phyloP scores from a whole-genome alignment of 139 green algal genomes.

The Raphidocelis subcapitata region DNA sequence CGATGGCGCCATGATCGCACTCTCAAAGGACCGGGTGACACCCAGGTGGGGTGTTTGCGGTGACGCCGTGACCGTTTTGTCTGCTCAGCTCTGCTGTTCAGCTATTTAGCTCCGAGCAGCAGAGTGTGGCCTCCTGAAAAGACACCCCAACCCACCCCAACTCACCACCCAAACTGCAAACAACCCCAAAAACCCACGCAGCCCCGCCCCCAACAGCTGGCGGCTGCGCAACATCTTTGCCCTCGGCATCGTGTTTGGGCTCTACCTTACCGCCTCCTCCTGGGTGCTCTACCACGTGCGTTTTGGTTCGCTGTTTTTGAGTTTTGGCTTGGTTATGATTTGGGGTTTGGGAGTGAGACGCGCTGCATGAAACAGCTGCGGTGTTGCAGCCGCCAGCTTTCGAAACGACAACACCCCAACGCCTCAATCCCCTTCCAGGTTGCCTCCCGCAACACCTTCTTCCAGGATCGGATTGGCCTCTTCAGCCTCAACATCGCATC shows the following conservation, averaged over 20 bases:
- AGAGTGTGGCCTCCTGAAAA: too few species aligned
- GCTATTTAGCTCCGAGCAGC: too few species aligned
- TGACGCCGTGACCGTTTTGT: too few species aligned
- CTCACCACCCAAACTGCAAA: too few species aligned
- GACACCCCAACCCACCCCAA: too few species aligned
- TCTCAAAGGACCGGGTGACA: slow-evolving; percentile 76
- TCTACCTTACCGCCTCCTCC: slow-evolving; percentile 77
- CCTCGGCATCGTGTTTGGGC: slow-evolving; percentile 74
- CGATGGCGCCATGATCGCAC: slow-evolving; percentile 86
- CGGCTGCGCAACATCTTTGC: slow-evolving; percentile 78
- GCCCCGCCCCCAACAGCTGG: slow-evolving; percentile 68
- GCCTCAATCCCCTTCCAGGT: slow-evolving; percentile 31
- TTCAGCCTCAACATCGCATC: slow-evolving; percentile 55
- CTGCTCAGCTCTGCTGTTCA: too few species aligned
- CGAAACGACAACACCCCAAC: too few species aligned
- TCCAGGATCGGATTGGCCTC: slow-evolving; percentile 50
- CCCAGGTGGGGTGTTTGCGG: too few species aligned
- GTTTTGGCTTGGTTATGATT: not conserved
- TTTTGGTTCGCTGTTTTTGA: not conserved
- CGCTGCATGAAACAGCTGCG: too few species aligned
- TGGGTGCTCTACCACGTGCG: slow-evolving; percentile 67
- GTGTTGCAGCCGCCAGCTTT: too few species aligned
- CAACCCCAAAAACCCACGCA: too few species aligned
- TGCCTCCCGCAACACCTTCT: slow-evolving; percentile 62
- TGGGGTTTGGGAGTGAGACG: too few species aligned